These are phyloP conservation scores for Chlorella sp. DNA, from an alignment of 139 green algal genomes.

Conservation along the genomic window DNA sequence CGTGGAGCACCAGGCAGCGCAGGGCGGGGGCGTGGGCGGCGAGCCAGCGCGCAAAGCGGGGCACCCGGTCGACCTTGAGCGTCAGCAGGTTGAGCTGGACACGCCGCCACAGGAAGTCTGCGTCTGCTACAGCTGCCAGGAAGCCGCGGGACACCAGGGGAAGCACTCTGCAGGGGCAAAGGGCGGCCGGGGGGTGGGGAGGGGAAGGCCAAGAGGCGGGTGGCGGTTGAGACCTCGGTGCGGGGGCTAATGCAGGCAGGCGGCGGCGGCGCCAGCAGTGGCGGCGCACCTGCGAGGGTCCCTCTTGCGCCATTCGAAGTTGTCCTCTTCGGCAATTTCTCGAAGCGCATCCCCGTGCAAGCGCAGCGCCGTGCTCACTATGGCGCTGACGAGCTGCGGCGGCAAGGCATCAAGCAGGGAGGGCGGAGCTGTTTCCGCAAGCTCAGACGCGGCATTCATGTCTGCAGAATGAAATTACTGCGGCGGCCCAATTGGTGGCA, in stretches of 20 bases:
- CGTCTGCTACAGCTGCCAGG: neutral
- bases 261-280: neutral
- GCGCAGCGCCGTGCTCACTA: neutral
- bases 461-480: too few species aligned
- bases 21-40: neutral
- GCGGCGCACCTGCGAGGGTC: neutral
- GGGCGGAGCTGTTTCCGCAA: neutral
- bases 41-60: neutral
- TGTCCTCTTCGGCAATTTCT: neutral
- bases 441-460: neutral
- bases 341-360: neutral
- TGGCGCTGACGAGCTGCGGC: neutral
- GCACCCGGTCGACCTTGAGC: neutral
- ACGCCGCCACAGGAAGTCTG: neutral
- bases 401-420: neutral
- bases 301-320: neutral
- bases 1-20: constrained; percentile 22
- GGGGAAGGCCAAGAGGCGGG: neutral
- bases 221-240: too few species aligned
- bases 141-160: constrained; percentile 3
- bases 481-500: too few species aligned
- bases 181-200: neutral
- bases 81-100: constrained; percentile 19
- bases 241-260: too few species aligned
- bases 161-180: constrained; percentile 9